Evolutionary conservation across 805 yeast species (phyloP).

Genomic region (Tetrapisispora arboricola): DNA sequence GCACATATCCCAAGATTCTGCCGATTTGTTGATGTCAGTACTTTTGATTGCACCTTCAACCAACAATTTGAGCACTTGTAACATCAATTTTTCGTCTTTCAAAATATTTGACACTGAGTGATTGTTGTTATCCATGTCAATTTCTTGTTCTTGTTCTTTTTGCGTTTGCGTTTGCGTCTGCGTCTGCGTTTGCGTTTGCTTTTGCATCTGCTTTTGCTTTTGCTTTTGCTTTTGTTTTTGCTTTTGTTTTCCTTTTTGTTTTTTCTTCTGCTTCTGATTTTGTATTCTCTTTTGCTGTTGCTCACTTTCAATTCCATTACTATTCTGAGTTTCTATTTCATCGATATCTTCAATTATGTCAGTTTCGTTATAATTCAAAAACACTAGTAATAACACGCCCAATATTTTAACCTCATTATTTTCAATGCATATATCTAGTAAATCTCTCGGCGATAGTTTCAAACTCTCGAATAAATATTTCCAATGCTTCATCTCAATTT

Average conservation of each 20-base stretch:
- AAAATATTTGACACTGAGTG: conserved; percentile 15
- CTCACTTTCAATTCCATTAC: background rate
- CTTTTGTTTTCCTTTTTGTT: background rate
- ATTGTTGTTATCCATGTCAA: background rate
- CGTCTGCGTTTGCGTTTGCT: background rate
- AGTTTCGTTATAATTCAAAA: conserved; percentile 23
- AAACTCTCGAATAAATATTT: conserved; percentile 19
- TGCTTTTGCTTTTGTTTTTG: background rate
- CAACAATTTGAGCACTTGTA: conserved; percentile 21
- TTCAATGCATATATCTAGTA: conserved; percentile 25
- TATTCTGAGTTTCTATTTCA: background rate
- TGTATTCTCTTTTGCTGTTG: background rate
- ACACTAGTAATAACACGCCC: conserved; percentile 25
- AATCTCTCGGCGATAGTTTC: conserved; percentile 24
- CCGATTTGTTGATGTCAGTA: conserved; percentile 17
- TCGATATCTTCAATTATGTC: conserved; percentile 5
- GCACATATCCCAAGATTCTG: conserved; percentile 29
- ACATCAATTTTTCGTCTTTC: conserved; percentile 25
- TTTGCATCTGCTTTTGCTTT: background rate
- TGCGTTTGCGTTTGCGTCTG: background rate
- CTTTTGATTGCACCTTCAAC: conserved; percentile 24
- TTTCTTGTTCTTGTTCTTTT: background rate
- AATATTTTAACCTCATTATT: conserved; percentile 24
- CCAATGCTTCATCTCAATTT: conserved; percentile 28
- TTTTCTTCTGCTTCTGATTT: background rate